Percentiles rank a stretch among this genome's conserved stretches.
Conservation (phyloP, 768 basidiomycete genomes). For the Leccinum pellstonianum region DNA sequence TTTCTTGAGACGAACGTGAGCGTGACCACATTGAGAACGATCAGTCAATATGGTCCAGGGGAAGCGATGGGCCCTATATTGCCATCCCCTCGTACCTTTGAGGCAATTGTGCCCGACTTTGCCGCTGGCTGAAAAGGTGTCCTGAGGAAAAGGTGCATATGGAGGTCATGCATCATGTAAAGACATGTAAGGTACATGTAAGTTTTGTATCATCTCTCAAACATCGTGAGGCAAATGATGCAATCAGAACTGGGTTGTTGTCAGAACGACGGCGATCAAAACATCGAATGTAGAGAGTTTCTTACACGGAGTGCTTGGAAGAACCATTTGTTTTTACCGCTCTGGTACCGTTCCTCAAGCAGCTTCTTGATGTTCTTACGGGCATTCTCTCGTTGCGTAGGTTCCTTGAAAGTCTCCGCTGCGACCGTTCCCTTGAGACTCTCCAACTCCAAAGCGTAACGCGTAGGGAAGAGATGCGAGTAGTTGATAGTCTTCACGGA, state of each 20-base stretch:
- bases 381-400: constrained; percentile 88
- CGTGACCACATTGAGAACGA: background rate
- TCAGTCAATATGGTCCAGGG: background rate
- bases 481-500: constrained; percentile 82
- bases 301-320: constrained; percentile 82
- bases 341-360: constrained; percentile 91
- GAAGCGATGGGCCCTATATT: background rate
- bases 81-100: background rate
- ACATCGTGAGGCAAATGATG: constrained; percentile 12
- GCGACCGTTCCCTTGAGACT: constrained; percentile 84
- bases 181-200: constrained; percentile 39
- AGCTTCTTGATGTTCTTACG: constrained; percentile 97
- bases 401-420: constrained; percentile 95
- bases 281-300: background rate
- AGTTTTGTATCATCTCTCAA: constrained; percentile 32
- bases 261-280: background rate
- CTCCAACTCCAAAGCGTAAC: constrained; percentile 97
- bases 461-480: constrained; percentile 98
- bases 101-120: background rate
- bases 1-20: constrained; percentile 3
- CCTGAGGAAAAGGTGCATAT: constrained; percentile 16
- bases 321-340: constrained; percentile 99
- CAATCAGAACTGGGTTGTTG: constrained; percentile 36
- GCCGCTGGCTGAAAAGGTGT: background rate
- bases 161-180: constrained; percentile 26